Base-by-base conservation (phyloP, 371 early-diverging fungal genomes). In the Mucor velutinosus region DNA sequence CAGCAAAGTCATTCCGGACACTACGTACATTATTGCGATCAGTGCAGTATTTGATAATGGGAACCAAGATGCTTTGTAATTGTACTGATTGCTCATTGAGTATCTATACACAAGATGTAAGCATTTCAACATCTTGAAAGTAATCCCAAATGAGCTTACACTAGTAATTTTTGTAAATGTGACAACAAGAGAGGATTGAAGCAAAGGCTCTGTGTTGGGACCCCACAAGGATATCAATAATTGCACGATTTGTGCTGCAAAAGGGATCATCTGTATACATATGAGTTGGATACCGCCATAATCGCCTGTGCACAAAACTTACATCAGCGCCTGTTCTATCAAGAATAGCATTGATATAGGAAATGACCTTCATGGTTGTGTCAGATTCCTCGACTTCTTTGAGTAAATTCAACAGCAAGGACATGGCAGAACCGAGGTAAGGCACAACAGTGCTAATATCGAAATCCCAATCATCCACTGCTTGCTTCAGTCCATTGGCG, bases 381-480 rank as follows among this genome's bases (percentile, higher is more conserved):
- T 95, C 96, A 4, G 91, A 83, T 60, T 93, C 93, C 45, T 88
- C 89, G 0, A 89, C 88, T n/a, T 89, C 84, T 12, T 80, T 77
- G 43, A 96, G 70, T 41, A 95, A 58, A 1, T 63, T 69, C 6
- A 88, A 76, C 14, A 94, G 64, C 15, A 81, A 63, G 32, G 84
- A 76, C 62, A 96, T 82, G 27, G 88, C 79, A 6, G 75, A 74
- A 29, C 88, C 90, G 39, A 93, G 69, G 74, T 86, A 95, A 3
- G 94, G 93, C 25, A 83, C 63, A 57, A 96, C 92, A 25, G 83
- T 78, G 0, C 77, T 74, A 4, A 90, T 80, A 41, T 93, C 93
- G 78, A 96, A 96, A 64, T 94, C 94, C 93, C 93, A 94, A 66
- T 96, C 95, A 64, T 95, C 95, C 7, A 92, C 82, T 45, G 90